A percentile compares a stretch with the other conserved stretches of the same genome.
phyloP scores from a whole-genome alignment of 1,284 basidiomycete genomes.

The Sporisorium sorghi region DNA sequence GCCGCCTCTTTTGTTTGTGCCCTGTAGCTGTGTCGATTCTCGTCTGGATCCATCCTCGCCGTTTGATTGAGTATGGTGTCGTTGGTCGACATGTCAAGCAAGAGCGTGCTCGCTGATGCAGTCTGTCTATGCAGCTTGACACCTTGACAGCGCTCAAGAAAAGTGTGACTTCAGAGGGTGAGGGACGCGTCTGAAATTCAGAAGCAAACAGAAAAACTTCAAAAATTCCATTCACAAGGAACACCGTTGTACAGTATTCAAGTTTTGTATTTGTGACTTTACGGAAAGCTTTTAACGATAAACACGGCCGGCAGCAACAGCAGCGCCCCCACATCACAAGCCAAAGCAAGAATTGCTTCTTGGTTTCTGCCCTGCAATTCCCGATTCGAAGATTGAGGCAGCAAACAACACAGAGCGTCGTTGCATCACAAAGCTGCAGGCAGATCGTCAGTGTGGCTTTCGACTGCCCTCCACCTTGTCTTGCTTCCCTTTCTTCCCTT shows the following conservation, averaged over 20 bases:
- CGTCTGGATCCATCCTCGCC: too few species aligned
- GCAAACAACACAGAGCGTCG: background rate
- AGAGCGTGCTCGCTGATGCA: too few species aligned
- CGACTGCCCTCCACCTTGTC: conserved; percentile 7
- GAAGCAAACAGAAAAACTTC: background rate
- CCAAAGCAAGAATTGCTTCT: background rate
- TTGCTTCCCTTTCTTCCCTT: background rate
- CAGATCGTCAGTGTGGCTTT: background rate
- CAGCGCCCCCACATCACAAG: conserved; percentile 7
- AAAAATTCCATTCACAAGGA: background rate
- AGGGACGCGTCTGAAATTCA: conserved; percentile 7
- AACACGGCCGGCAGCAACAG: conserved; percentile 36
- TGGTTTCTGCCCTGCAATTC: conserved; percentile 16
- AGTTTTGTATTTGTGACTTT: conserved; percentile 6
- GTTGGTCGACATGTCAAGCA: background rate
- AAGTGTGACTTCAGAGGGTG: conserved; percentile 11
- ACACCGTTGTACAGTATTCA: background rate
- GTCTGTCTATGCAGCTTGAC: background rate
- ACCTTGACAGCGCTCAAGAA: background rate
- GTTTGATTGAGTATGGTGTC: too few species aligned
- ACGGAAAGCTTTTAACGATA: conserved; percentile 12
- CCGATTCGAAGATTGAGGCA: conserved; percentile 17
- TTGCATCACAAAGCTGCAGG: background rate
- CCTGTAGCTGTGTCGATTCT: too few species aligned
- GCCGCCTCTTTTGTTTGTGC: too few species aligned